These are phyloP conservation scores for Phytophthora citricola DNA, from an alignment of 352 stramenopile species.

Conservation along the genomic window DNA sequence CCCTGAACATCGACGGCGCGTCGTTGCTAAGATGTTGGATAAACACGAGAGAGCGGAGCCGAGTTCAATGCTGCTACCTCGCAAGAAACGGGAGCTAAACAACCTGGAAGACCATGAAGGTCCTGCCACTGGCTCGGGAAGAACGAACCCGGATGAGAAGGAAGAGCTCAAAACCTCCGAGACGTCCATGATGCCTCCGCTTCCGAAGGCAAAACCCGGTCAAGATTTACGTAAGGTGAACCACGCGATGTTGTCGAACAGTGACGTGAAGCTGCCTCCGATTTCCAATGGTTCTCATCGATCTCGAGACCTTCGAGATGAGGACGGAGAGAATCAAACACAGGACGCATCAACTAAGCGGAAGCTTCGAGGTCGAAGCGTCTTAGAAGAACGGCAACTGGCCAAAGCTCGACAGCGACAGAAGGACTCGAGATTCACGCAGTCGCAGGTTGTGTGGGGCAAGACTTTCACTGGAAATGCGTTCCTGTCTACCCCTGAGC, in stretches of 20 bases:
- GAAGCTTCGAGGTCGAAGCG: slow-evolving; percentile 55
- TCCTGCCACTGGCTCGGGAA: slow-evolving; percentile 1
- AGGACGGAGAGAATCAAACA: slow-evolving; percentile 21
- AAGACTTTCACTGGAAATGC: slow-evolving; percentile 81
- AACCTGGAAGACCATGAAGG: slow-evolving; percentile 1
- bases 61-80: slow-evolving; percentile 41
- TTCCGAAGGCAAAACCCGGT: slow-evolving; percentile 31
- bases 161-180: slow-evolving; percentile 19
- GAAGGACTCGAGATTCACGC: slow-evolving; percentile 64
- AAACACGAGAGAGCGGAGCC: slow-evolving; percentile 44
- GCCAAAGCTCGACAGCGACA: slow-evolving; percentile 44
- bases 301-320: slow-evolving; percentile 7
- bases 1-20: slow-evolving; percentile 39
- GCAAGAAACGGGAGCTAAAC: not conserved
- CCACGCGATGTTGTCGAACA: slow-evolving; percentile 29
- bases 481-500: slow-evolving; percentile 81
- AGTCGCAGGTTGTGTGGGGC: slow-evolving; percentile 80
- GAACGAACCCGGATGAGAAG: slow-evolving; percentile 13
- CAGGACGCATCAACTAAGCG: slow-evolving; percentile 3
- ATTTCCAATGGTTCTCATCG: slow-evolving; percentile 5
- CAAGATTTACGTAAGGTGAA: slow-evolving; percentile 43
- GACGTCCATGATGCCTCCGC: slow-evolving; percentile 16
- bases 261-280: slow-evolving; percentile 27
- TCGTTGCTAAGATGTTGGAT: slow-evolving; percentile 55
- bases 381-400: slow-evolving; percentile 71